A percentile compares a stretch with the other conserved stretches of the same genome.
Evolutionary conservation across 192 early-diverging fungal species (phyloP).

Genomic region (Umbelopsis ramanniana): DNA sequence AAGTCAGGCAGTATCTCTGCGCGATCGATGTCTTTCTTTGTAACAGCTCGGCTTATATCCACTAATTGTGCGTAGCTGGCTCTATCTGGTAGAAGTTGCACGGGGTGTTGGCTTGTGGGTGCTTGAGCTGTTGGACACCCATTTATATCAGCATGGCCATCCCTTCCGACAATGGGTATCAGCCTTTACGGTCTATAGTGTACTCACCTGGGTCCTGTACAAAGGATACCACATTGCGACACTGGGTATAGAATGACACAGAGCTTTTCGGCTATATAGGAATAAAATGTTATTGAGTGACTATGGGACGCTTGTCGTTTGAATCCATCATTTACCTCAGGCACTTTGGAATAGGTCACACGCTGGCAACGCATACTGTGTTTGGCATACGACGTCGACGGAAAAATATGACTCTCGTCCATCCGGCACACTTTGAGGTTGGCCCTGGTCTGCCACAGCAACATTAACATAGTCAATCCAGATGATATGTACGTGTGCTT

Average conservation of each 20-base stretch:
- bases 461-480: neutral
- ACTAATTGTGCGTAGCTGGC: neutral
- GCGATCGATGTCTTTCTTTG: neutral
- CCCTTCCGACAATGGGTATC: neutral
- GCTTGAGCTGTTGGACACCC: neutral
- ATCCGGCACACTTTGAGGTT: neutral
- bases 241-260: slow-evolving; percentile 5
- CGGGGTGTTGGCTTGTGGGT: neutral
- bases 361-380: neutral
- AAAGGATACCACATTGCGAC: neutral
- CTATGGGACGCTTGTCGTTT: neutral
- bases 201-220: neutral
- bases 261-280: slow-evolving; percentile 2
- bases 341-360: neutral
- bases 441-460: neutral
- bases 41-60: neutral
- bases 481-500: neutral
- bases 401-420: neutral
- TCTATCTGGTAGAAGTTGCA: neutral
- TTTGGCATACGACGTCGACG: neutral
- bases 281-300: neutral
- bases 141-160: neutral
- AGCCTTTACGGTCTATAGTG: neutral
- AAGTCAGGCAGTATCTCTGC: neutral
- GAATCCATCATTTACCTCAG: neutral